Evolutionary conservation across 2,329 filamentous ascomycete species (phyloP).

Genomic region (Penicillium paneum): DNA sequence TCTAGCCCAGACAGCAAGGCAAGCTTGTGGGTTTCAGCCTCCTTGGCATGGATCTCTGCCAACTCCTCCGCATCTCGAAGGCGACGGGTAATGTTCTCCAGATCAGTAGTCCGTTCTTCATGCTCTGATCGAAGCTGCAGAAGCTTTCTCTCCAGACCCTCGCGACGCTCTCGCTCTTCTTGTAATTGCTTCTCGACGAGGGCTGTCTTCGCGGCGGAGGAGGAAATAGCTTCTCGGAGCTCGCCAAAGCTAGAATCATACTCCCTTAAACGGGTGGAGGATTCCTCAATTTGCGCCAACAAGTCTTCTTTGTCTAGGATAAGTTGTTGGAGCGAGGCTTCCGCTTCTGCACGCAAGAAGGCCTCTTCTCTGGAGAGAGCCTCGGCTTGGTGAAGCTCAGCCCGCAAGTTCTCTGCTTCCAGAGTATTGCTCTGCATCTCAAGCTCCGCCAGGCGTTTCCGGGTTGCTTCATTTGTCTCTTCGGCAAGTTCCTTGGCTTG

Average conservation of each 20-base stretch:
- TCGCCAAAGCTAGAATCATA: constrained; percentile 69
- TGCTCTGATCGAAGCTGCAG: constrained; percentile 75
- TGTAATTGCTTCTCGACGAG: constrained; percentile 73
- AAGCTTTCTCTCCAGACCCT: constrained; percentile 73
- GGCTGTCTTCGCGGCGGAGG: constrained; percentile 72
- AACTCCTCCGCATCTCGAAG: constrained; percentile 84
- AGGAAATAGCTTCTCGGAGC: constrained; percentile 71
- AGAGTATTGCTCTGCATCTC: constrained; percentile 79
- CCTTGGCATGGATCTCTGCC: constrained; percentile 79
- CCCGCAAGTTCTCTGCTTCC: constrained; percentile 80
- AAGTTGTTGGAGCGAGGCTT: constrained; percentile 70
- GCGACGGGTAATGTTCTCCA: constrained; percentile 70
- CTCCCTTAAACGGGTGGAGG: constrained; percentile 63
- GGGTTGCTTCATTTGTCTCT: constrained; percentile 77
- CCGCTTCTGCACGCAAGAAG: constrained; percentile 71
- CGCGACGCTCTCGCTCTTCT: constrained; percentile 74
- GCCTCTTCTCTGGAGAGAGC: constrained; percentile 76
- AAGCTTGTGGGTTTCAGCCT: constrained; percentile 79
- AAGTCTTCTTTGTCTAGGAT: constrained; percentile 82
- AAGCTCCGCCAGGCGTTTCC: constrained; percentile 77
- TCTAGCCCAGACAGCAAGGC: constrained; percentile 80
- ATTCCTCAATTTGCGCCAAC: constrained; percentile 64
- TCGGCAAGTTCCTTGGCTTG: constrained; percentile 80
- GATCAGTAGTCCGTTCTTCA: constrained; percentile 72
- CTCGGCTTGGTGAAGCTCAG: constrained; percentile 78